A percentile compares a stretch with the other conserved stretches of the same genome.
These are phyloP conservation scores for Cryphonectria naterciae DNA, from an alignment of 2,329 filamentous ascomycete genomes.

Conservation along the genomic window DNA sequence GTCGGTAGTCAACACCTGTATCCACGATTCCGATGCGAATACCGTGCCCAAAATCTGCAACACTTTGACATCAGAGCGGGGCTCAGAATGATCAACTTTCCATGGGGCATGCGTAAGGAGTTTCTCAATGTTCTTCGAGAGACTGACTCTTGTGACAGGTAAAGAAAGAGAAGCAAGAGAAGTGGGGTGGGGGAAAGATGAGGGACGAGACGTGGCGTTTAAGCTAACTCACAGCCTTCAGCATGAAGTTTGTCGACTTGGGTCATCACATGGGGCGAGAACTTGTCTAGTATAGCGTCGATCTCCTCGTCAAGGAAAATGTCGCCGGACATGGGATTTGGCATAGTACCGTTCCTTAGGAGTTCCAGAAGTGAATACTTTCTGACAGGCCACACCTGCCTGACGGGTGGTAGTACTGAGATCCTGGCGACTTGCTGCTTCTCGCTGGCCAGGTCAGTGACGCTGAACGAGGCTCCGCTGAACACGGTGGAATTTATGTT, in stretches of 20 bases:
- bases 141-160: neutral
- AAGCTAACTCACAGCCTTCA: conserved; percentile 36
- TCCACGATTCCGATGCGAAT: conserved; percentile 49
- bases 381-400: conserved; percentile 38
- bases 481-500: conserved; percentile 32
- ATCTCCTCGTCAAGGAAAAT: neutral
- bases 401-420: conserved; percentile 34
- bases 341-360: neutral
- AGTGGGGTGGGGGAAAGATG: no score
- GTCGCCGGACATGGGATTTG: conserved; percentile 1
- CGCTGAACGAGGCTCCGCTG: conserved; percentile 33
- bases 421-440: conserved; percentile 31
- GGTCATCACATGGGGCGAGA: conserved; percentile 38
- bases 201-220: no score
- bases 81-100: no score
- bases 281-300: conserved; percentile 23
- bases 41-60: conserved; percentile 47
- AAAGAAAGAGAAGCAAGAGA: no score
- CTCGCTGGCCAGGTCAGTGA: conserved; percentile 21
- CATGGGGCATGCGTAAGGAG: neutral
- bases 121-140: neutral
- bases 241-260: conserved; percentile 47
- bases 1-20: conserved; percentile 51
- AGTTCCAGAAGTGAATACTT: conserved; percentile 26
- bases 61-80: neutral